A percentile compares a stretch with the other conserved stretches of the same genome.
phyloP scores from a whole-genome alignment of 148 eudicot species.

The Fallopia convolvulus region DNA sequence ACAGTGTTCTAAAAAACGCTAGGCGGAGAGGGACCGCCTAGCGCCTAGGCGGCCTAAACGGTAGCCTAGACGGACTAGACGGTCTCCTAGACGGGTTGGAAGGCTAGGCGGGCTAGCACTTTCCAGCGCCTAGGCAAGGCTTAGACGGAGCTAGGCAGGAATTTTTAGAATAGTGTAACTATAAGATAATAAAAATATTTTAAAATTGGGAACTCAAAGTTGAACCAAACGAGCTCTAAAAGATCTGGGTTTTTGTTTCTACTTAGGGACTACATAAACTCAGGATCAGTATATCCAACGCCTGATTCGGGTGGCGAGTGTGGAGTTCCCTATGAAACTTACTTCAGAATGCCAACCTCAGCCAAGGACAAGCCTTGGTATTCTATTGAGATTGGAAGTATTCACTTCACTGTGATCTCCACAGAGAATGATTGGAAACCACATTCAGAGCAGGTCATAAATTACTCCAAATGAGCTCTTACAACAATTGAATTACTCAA shows the following conservation, averaged over 20 bases:
- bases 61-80: too few species aligned
- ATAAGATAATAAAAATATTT: too few species aligned
- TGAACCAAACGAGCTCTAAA: neutral
- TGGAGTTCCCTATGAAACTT: conserved; percentile 86
- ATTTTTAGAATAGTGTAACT: too few species aligned
- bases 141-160: too few species aligned
- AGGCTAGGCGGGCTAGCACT: too few species aligned
- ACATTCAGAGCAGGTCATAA: conserved; percentile 42
- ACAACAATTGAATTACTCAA: neutral
- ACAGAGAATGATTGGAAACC: conserved; percentile 50
- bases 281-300: conserved; percentile 60
- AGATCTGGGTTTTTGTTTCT: neutral
- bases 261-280: conserved; percentile 47
- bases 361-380: conserved; percentile 83
- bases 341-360: conserved; percentile 71
- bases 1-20: too few species aligned
- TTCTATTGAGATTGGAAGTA: conserved; percentile 52
- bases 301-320: conserved; percentile 96
- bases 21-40: too few species aligned
- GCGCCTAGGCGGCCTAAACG: too few species aligned
- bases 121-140: too few species aligned
- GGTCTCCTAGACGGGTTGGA: too few species aligned
- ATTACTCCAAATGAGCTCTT: neutral
- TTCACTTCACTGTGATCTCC: conserved; percentile 51
- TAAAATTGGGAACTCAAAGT: neutral